Base-by-base conservation (phyloP, 495 filamentous ascomycete genomes). In the Thozetella sp. region DNA sequence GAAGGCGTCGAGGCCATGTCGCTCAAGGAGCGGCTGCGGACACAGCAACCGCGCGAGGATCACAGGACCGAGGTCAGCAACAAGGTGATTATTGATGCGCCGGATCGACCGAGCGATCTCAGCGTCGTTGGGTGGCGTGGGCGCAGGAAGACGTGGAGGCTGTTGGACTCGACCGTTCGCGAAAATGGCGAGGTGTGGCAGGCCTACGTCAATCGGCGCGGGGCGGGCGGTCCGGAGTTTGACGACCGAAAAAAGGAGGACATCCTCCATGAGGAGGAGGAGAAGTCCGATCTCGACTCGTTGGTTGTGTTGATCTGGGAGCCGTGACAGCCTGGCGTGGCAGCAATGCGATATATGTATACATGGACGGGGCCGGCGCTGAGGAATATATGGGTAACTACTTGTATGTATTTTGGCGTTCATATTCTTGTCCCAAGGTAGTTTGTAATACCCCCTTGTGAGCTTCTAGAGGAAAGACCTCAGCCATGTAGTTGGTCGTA, bases 131-230 rank as follows among this genome's bases (percentile, higher is more conserved):
- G 53, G 30, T 64, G 65, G 60, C 67, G 63, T 4, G 73, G 73
- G 13, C 56, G 62, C 25, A 74, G 74, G 64, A 63, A 61, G 52
- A 67, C 65, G 19, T 79, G 73, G 72, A 25, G 64, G 26, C 54
- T 79, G n/a, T 30, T 77, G 2, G 73, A 71, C 22, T 46, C 69
- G 13, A 63, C 55, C 25, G 55, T 56, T 17, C 66, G 68, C 27
- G 51, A 62, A n/a, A 57, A 64, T 34, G 72, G 74, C 1, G 64
- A 57, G 37, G 70, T 79, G 11, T 72, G 69, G 68, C 76, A 79
- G 67, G 68, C 71, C 0, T 79, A 77, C 57, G 56, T 74, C 22
- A 75, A 73, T 56, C 62, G 67, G 15, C 57, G 58, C 25, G 66
- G 64, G 6, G 64, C 9, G 11, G 20, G 63, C 26, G 61, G 51